Conservation (phyloP, 2,329 filamentous ascomycete genomes). For the Mycogone perniciosa region DNA sequence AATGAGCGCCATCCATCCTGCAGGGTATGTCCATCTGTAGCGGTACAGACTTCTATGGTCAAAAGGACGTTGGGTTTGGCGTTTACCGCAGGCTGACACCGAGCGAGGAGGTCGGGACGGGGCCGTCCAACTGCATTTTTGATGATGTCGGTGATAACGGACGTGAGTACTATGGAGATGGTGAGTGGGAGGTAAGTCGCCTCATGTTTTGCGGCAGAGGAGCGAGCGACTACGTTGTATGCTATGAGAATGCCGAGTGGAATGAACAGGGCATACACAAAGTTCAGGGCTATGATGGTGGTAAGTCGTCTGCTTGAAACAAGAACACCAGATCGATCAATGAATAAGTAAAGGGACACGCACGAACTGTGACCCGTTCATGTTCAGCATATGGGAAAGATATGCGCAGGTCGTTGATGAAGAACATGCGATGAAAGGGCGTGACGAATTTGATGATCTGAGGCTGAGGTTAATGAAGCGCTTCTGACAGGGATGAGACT, state of each 20-base stretch:
- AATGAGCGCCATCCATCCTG: conserved; percentile 84
- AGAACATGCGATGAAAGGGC: conserved; percentile 94
- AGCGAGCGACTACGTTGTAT: conserved; percentile 57
- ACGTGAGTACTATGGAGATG: conserved; percentile 68
- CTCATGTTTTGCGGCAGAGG: conserved; percentile 72
- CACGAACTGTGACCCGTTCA: conserved; percentile 76
- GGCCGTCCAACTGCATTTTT: conserved; percentile 84
- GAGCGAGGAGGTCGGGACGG: conserved; percentile 55
- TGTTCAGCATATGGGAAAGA: conserved; percentile 78
- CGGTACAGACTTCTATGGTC: conserved; percentile 65
- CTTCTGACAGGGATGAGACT: neutral
- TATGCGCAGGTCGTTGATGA: conserved; percentile 74
- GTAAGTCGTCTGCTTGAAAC: neutral
- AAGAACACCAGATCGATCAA: no score
- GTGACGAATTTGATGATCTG: conserved; percentile 43
- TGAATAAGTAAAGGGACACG: conserved; percentile 21
- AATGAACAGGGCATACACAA: conserved; percentile 69
- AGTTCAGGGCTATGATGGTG: conserved; percentile 53
- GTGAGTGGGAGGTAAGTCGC: conserved; percentile 76
- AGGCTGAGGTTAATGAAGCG: neutral
- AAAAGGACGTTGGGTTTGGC: conserved; percentile 49
- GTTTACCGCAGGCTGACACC: conserved; percentile 63
- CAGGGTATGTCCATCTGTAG: conserved; percentile 59
- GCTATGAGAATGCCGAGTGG: conserved; percentile 61
- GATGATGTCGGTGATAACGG: conserved; percentile 80